Base-by-base conservation (phyloP, 148 eudicot genomes). In the Rhododendron williamsianum region DNA sequence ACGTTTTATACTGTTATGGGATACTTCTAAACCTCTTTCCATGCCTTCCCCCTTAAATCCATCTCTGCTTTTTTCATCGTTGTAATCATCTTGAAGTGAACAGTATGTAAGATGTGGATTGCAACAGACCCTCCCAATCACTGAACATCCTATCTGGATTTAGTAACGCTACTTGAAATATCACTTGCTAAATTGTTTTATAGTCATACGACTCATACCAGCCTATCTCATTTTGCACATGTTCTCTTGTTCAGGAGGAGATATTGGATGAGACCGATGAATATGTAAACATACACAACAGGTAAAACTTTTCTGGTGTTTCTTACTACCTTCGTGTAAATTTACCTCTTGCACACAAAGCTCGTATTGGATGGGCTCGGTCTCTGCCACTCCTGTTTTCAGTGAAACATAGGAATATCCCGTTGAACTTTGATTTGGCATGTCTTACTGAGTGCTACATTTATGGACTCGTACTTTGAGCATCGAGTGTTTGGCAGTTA, bases 211-310 rank as follows among this genome's bases (percentile, higher is more conserved):
- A 41, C 6, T 41, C 45, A 41, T 72, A 27, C 81, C 43, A 38
- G 74, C 80, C 88, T 41, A 56, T 87, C 77, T 83, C 27, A 74
- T 58, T 79, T 85, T 33, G 56, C 65, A 33, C 36, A 49, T 82
- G 36, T 65, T 78, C 82, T 49, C 69, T 81, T 60, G 43, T 71
- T 77, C 93, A 97, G 99, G 99, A 97, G 93, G 99, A 97, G 87
- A 97, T 97, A 90, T 76, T 97, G 87, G 98, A 97, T 84, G 99
- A 97, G 89, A 97, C 99, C 21, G 99, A 97, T 86, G 99, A 97
- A 76, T 97, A 97, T 85, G 99, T 97, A 38, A 97, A 97, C 87
- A 97, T 95, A 81, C 99, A 97, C 90, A 97, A 97, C 91, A 90
- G 98, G 99, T 95, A 82, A 78, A 83, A 69, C 35, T 81, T 38